A percentile compares a stretch with the other conserved stretches of the same genome.
Conservation (phyloP, 2,329 filamentous ascomycete genomes). For the Colletotrichum euphorbiae region DNA sequence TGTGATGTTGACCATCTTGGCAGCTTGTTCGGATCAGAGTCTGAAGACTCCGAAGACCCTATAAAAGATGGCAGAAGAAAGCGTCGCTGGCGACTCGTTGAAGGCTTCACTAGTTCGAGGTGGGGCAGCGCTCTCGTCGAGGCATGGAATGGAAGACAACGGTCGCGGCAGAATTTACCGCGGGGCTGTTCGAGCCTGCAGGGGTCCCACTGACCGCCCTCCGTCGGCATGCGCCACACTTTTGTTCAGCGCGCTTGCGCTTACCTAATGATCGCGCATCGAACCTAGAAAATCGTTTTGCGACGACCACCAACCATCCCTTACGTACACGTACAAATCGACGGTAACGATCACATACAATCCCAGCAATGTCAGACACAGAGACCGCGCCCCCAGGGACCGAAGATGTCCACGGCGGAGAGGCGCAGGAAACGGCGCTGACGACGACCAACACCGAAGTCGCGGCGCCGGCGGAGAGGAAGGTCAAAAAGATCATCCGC, state of each 20-base stretch:
- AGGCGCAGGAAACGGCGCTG: constrained; percentile 41
- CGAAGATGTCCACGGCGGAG: constrained; percentile 5
- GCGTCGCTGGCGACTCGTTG: constrained; percentile 19
- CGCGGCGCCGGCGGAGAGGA: constrained; percentile 63
- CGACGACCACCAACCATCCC: constrained; percentile 6
- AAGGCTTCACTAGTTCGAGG: constrained; percentile 35
- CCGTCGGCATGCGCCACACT: constrained; percentile 28
- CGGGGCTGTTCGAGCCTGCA: constrained; percentile 35
- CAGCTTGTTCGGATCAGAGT: constrained; percentile 41
- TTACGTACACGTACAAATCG: not conserved
- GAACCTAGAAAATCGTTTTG: constrained; percentile 5
- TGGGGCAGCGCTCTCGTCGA: constrained; percentile 34
- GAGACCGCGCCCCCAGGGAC: constrained; percentile 18
- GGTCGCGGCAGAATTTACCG: constrained; percentile 37
- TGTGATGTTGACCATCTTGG: constrained; percentile 97
- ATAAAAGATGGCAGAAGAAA: constrained; percentile 1
- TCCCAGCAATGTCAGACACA: constrained; percentile 35
- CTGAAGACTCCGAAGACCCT: constrained; percentile 14
- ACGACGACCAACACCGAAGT: constrained; percentile 57
- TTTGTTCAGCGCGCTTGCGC: constrained; percentile 17
- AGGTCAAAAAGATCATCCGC: constrained; percentile 91
- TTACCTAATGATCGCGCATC: constrained; percentile 15
- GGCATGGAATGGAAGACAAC: constrained; percentile 27
- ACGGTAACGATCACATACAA: not conserved
- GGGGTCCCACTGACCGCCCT: constrained; percentile 28